phyloP scores from a whole-genome alignment of 345 rosid genomes.

The Eucalyptus guilfoylei region DNA sequence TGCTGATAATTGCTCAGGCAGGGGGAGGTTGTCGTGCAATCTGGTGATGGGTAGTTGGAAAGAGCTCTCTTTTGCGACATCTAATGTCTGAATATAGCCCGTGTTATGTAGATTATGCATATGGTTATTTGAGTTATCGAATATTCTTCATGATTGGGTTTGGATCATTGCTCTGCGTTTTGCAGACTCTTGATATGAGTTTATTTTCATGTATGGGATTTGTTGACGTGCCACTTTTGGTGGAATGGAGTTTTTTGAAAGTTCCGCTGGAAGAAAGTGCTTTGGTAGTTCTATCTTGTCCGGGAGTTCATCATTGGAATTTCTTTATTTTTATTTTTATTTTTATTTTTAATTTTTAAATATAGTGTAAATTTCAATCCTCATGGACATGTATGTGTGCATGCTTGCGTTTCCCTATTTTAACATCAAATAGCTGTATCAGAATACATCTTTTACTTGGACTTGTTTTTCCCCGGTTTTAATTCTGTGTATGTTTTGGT shows the following conservation, averaged over 20 bases:
- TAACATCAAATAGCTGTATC: background rate
- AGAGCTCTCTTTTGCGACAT: background rate
- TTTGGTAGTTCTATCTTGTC: background rate
- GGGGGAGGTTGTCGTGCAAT: background rate
- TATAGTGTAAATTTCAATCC: background rate
- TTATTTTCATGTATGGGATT: background rate
- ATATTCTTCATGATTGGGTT: background rate
- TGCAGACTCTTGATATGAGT: background rate
- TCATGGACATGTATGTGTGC: accelerated
- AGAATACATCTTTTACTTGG: background rate
- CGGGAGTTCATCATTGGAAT: background rate
- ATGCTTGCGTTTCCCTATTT: background rate
- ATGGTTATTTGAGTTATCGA: background rate
- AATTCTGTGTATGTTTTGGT: background rate
- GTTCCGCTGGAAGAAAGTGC: background rate
- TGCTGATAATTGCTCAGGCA: background rate
- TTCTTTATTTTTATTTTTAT: background rate
- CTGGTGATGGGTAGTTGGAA: background rate
- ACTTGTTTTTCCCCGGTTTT: background rate
- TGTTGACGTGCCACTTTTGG: background rate
- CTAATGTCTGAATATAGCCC: background rate
- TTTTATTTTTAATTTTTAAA: too few relatives aligned
- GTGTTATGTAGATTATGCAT: background rate
- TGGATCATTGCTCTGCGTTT: background rate
- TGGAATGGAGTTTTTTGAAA: background rate